phyloP scores from a whole-genome alignment of 306 rosid species.

The Castanea crenata region DNA sequence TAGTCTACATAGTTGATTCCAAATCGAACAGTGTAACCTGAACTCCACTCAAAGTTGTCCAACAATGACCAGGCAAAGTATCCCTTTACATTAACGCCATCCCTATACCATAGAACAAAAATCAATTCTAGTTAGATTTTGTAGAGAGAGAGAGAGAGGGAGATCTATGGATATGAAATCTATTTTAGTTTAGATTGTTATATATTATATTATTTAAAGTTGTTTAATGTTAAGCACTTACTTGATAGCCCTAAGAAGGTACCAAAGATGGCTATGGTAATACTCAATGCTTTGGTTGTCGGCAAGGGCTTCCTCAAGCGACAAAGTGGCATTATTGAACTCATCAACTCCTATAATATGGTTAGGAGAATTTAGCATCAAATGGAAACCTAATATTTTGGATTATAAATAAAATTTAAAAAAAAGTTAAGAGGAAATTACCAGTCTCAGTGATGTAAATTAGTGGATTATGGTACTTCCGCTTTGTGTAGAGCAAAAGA shows the following conservation, averaged over 20 bases:
- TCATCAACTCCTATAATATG: slow-evolving; percentile 50
- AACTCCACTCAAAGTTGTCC: slow-evolving; percentile 60
- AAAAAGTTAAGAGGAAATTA: slow-evolving; percentile 1
- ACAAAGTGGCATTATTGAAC: slow-evolving; percentile 39
- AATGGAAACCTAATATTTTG: slow-evolving; percentile 6
- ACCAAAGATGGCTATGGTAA: slow-evolving; percentile 35
- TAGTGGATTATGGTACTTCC: slow-evolving; percentile 47
- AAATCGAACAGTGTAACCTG: slow-evolving; percentile 56
- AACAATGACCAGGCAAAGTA: slow-evolving; percentile 72
- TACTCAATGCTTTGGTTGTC: slow-evolving; percentile 48
- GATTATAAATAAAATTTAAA: too few relatives aligned
- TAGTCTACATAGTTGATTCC: slow-evolving; percentile 61
- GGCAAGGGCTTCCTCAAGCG: slow-evolving; percentile 26
- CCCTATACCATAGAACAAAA: slow-evolving; percentile 21
- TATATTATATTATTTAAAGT: too few relatives aligned
- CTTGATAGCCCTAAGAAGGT: slow-evolving; percentile 48
- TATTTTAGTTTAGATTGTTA: too few relatives aligned
- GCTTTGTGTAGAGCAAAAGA: slow-evolving; percentile 44
- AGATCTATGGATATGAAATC: too few relatives aligned
- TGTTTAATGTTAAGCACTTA: slow-evolving; percentile 19
- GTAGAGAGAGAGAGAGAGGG: neutral
- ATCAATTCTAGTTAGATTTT: too few relatives aligned
- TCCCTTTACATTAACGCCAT: slow-evolving; percentile 64
- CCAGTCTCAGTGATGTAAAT: slow-evolving; percentile 73
- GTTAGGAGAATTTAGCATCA: neutral